Base-by-base conservation (phyloP, 495 filamentous ascomycete genomes). In the Neurospora intermedia region DNA sequence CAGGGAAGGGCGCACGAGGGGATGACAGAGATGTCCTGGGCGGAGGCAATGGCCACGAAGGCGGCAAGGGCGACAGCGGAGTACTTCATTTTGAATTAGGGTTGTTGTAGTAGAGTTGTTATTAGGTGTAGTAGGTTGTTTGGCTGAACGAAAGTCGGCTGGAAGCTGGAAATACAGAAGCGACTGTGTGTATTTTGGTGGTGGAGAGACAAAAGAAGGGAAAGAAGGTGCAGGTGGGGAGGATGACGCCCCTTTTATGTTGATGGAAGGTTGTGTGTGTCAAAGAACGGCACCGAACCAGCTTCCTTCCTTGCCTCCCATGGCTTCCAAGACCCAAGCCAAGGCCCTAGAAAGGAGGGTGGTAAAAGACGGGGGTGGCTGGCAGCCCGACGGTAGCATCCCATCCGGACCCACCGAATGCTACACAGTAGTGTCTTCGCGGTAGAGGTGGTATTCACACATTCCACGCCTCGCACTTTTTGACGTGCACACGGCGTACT, bases 1-100 rank as follows among this genome's bases (percentile, higher is more conserved):
- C 84, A 85, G 13, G 74, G 54, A 4, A 76, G 76, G 16, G 81
- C 80, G 78, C 85, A 86, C 9, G 73, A 18, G 72, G 84, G 84
- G 72, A 86, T 78, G 71, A 77, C 70, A 69, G 70, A 76, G 76
- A 82, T 48, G 75, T 74, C 72, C 76, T 85, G 80, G 71, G 84
- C 84, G 20, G 78, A 71, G 70, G 73, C 80, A 70, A 77, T 41
- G 73, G 79, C 79, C 62, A 77, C 80, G 73, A 84, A 70, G 77
- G 81, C 76, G 48, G 79, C 77, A 20, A 82, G 70, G 70, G 79
- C 71, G 75, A 81, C 72, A n/a, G 78, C 69, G 76, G 72, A 69
- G 78, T 78, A 80, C 78, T 82, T 84, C 83, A 85, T 85, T 9
- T 76, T 84, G 77, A 59, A 62, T 62, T 62, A 62, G 27, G 48